Percentiles rank a stretch among this genome's conserved stretches.
phyloP scores from a whole-genome alignment of 2,329 filamentous ascomycete species.

The Colletotrichum limetticola region DNA sequence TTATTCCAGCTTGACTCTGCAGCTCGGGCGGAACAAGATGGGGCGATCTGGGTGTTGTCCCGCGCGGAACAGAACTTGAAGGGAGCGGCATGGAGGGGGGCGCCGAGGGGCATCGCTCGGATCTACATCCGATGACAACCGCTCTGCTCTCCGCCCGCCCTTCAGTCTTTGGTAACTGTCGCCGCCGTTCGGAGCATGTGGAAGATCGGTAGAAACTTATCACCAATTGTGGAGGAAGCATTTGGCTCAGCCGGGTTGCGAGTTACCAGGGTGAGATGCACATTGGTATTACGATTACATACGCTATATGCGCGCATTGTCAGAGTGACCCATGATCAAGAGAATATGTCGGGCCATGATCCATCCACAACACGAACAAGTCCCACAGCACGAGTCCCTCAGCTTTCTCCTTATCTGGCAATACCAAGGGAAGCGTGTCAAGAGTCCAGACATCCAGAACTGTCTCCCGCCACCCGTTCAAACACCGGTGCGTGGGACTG shows the following conservation, averaged over 20 bases:
- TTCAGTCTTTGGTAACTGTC: background rate
- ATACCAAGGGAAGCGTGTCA: background rate
- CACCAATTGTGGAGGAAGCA: background rate
- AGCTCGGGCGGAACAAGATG: background rate
- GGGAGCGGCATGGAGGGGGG: background rate
- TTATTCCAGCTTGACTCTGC: background rate
- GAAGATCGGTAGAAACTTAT: background rate
- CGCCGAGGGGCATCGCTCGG: background rate
- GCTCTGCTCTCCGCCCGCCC: constrained; percentile 16
- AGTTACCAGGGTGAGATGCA: background rate
- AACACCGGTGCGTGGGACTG: background rate
- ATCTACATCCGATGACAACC: constrained; percentile 25
- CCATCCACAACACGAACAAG: background rate
- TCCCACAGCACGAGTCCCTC: background rate
- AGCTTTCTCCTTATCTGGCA: background rate
- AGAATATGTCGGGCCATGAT: background rate
- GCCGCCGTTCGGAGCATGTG: constrained; percentile 19
- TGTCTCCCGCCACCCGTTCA: constrained; percentile 20
- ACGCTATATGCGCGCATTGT: background rate
- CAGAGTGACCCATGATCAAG: background rate
- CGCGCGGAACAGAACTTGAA: background rate
- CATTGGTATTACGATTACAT: background rate
- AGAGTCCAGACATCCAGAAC: background rate
- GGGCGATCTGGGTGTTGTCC: background rate
- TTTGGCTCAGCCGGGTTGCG: background rate